These are phyloP conservation scores for Mrakia hoshinonis DNA, from an alignment of 768 basidiomycete species.

Conservation along the genomic window DNA sequence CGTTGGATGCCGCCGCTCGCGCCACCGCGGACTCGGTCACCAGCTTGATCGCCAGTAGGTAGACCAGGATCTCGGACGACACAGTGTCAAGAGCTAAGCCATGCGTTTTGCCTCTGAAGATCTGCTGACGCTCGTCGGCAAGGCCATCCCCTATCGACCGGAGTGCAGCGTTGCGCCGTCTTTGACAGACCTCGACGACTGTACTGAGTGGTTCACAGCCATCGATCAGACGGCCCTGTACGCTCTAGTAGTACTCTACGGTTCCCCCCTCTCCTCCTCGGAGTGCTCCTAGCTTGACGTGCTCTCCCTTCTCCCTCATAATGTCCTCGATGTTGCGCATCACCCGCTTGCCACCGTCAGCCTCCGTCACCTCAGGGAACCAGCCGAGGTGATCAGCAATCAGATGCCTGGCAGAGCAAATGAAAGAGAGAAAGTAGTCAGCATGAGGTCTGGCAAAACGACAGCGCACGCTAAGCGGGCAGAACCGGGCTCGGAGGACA, in stretches of 20 bases:
- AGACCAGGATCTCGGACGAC: too few relatives aligned
- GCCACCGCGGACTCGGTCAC: too few relatives aligned
- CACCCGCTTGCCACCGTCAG: constrained; percentile 42
- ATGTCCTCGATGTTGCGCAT: constrained; percentile 75
- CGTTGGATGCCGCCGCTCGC: too few relatives aligned
- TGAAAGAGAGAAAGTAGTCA: constrained; percentile 1
- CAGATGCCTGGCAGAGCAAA: constrained; percentile 70
- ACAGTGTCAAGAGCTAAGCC: too few relatives aligned
- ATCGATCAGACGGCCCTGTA: background rate
- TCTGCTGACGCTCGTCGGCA: too few relatives aligned
- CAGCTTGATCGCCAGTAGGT: too few relatives aligned
- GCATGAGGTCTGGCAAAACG: background rate
- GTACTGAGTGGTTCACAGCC: background rate
- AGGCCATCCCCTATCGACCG: too few relatives aligned
- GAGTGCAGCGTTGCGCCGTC: too few relatives aligned
- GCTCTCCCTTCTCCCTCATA: constrained; percentile 67
- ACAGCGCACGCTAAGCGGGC: constrained; percentile 39
- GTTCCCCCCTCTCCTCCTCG: constrained; percentile 11
- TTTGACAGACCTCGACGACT: too few relatives aligned
- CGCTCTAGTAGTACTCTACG: constrained; percentile 20
- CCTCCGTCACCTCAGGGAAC: constrained; percentile 59
- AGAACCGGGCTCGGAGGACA: too few relatives aligned
- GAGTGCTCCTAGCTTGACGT: constrained; percentile 48
- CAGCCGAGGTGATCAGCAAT: constrained; percentile 86
- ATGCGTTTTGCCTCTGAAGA: too few relatives aligned